Base-by-base conservation (phyloP, 1,284 basidiomycete genomes). In the Phaffia rhodozyma region DNA sequence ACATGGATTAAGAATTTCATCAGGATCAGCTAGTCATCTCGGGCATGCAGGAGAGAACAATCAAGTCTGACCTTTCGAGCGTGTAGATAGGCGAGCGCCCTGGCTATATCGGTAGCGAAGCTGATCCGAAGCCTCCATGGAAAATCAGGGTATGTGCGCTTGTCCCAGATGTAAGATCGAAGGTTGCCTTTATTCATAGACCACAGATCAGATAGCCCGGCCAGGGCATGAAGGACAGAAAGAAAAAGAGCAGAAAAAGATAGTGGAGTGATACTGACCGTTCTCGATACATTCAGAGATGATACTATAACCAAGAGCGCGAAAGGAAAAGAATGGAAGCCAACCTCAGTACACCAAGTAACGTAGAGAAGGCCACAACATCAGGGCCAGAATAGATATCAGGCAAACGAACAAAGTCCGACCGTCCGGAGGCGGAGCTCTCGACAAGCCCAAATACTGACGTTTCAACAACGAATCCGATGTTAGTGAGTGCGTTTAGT, bases 41-140 rank as follows among this genome's bases (percentile, higher is more conserved):
- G 13, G 18, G 29, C 23, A 25, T 61, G 49, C 85, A 84, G 70
- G 86, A 85, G 65, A 87, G 86, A 72, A 52, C 50, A 25, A 47
- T 30, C 1, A 51, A 43, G 51, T 63, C 74, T 65, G 50, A 77
- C 77, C 67, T 90, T 89, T 50, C 94, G 83, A 7, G 93, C 92
- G 71, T 97, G 94, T 5, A 98, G 84, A 74, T 97, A 98, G 3
- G 93, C 91, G n/a, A 97, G 81, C 0, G 93, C 92, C 18, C 93
- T 84, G 4, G 91, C 82, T 54, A 96, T 89, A 74, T 98, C 94
- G 11, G 86, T 93, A 30, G 93, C 91, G 75, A 97, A 97, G 25
- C 89, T 91, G 53, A 98, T 78, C 7, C 94, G 83, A 48, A 97
- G 80, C 51, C 87, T 82, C 92, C 92, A 96, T 0, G 89, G 88